Evolutionary conservation across 169 alveolate genomes (phyloP), one percentile per base, ranked within the genome.

Genomic region (Condylostoma magnum): DNA sequence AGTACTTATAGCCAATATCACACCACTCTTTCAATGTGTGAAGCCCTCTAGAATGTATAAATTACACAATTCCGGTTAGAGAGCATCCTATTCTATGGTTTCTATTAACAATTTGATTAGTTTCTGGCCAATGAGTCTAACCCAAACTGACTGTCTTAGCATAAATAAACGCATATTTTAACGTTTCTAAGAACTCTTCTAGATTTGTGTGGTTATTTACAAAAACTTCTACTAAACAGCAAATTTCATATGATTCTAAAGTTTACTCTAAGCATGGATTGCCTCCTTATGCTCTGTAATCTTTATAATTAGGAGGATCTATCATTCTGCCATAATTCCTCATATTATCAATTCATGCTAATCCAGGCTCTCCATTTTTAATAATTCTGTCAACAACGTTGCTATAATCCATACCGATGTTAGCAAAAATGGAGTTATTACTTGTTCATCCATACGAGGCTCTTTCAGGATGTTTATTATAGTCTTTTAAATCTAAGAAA

Each of bases 261-360:
- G 89, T 82, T 44, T 82, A 50, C 56, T 82, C 89, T 46, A 82
- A 72, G 38, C 89, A 82, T 25, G 89, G 89, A 36, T 82, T 82
- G 6, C 89, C 89, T 37, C 89, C 89, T 8, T 47, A 50, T 20
- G 89, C 89, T 38, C 31, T 60, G 22, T 15, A 25, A 50, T 82
- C 89, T 55, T 53, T 69, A 18, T 30, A 69, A 43, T 82, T 72
- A 27, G 80, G 75, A 2, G 82, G 80, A 65, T 82, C 89, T 22
- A 71, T 48, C 85, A 82, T 60, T 38, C 89, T 46, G 2, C 80
- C 30, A 48, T 71, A 82, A 4, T 44, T 53, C 47, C 56, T 10
- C 89, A 82, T 82, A 63, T 82, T 82, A 18, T 82, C 85, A 18
- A 82, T 36, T 82, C 89, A 82, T 27, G 81, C 76, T 8, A 82